These are phyloP conservation scores for Blastobotrys raffinosifermentans DNA, from an alignment of 1,139 yeast species.

Conservation along the genomic window DNA sequence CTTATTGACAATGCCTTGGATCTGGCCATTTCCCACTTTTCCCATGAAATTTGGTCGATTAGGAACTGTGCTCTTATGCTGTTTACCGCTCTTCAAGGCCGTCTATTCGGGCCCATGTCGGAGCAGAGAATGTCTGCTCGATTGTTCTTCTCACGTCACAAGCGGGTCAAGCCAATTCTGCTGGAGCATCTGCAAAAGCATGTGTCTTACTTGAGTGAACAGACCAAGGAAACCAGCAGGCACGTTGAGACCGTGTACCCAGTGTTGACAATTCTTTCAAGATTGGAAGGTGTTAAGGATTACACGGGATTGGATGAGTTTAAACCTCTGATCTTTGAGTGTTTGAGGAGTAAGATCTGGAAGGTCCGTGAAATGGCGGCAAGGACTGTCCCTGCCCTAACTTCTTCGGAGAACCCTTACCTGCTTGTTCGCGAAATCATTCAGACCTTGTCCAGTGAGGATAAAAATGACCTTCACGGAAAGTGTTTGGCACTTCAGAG, in stretches of 20 bases:
- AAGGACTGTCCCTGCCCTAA: slow-evolving; percentile 53
- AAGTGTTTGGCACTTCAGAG: slow-evolving; percentile 40
- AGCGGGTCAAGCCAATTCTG: slow-evolving; percentile 46
- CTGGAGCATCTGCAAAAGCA: slow-evolving; percentile 40
- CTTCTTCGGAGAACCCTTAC: slow-evolving; percentile 31
- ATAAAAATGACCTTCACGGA: slow-evolving; percentile 55
- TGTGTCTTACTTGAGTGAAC: slow-evolving; percentile 26
- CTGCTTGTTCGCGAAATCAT: slow-evolving; percentile 19
- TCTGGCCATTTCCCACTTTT: slow-evolving; percentile 56
- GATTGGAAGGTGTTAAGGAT: slow-evolving; percentile 56
- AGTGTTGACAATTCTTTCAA: slow-evolving; percentile 61
- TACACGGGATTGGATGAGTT: slow-evolving; percentile 49
- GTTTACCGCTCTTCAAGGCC: slow-evolving; percentile 73
- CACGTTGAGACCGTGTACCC: slow-evolving; percentile 63
- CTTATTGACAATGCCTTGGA: slow-evolving; percentile 55
- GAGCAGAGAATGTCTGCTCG: slow-evolving; percentile 49
- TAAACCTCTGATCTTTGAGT: slow-evolving; percentile 39
- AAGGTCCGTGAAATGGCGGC: slow-evolving; percentile 85
- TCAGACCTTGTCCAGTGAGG: slow-evolving; percentile 12
- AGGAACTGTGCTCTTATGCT: slow-evolving; percentile 92
- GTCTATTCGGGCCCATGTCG: slow-evolving; percentile 62
- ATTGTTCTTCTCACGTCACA: slow-evolving; percentile 61
- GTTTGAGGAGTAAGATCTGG: slow-evolving; percentile 58
- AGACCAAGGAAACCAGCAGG: slow-evolving; percentile 10
- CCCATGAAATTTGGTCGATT: slow-evolving; percentile 71